A percentile compares a stretch with the other conserved stretches of the same genome.
Evolutionary conservation across 73 alveolate species (phyloP).

Genomic region (Paramecium biaurelia): DNA sequence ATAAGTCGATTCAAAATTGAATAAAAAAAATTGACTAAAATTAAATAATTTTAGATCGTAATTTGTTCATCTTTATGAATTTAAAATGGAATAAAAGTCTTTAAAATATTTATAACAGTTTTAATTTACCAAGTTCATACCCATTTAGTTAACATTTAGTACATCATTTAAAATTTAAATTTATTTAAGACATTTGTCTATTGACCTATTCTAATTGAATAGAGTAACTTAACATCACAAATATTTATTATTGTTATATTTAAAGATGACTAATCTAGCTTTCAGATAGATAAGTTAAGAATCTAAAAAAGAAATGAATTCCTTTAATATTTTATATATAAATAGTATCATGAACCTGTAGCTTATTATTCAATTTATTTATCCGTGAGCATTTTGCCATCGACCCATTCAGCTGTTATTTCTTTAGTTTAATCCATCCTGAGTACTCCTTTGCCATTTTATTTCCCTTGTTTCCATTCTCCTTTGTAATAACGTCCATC

Average conservation of each 20-base stretch:
- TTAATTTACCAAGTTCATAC: no score
- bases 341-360: constrained; percentile 22
- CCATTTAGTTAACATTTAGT: no score
- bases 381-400: constrained; percentile 51
- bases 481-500: constrained; percentile 56
- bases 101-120: no score
- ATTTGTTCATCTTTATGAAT: no score
- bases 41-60: no score
- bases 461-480: constrained; percentile 48
- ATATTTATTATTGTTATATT: no score
- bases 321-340: not conserved
- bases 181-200: no score
- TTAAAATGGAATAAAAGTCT: no score
- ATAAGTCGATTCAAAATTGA: not conserved
- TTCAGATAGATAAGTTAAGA: not conserved
- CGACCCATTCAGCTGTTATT: constrained; percentile 26
- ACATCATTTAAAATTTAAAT: no score
- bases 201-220: no score
- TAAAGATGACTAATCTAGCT: not conserved
- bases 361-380: not conserved
- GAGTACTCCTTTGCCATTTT: constrained; percentile 42
- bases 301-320: not conserved
- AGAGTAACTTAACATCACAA: no score
- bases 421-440: not conserved
- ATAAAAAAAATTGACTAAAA: not conserved